Evolutionary conservation across 2,329 filamentous ascomycete species (phyloP).

Genomic region (Ascochyta pisi): DNA sequence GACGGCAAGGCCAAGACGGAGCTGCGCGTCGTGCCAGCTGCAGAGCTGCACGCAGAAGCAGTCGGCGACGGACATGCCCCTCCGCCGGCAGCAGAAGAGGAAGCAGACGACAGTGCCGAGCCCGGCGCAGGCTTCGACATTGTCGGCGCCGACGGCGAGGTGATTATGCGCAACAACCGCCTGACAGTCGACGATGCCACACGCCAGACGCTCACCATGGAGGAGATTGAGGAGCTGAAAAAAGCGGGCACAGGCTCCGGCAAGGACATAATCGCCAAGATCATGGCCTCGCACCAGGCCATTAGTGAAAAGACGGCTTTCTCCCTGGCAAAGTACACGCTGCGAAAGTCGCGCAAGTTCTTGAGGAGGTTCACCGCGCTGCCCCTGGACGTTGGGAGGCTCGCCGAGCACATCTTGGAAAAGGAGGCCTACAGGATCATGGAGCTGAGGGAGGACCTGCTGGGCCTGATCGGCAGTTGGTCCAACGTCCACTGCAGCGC

Average conservation of each 20-base stretch:
- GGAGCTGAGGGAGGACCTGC: constrained; percentile 83
- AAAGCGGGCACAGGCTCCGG: constrained; percentile 77
- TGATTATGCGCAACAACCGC: constrained; percentile 67
- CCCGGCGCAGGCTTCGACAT: constrained; percentile 53
- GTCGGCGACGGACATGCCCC: constrained; percentile 62
- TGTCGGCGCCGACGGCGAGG: constrained; percentile 56
- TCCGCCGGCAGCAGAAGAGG: constrained; percentile 49
- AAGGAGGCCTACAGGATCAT: constrained; percentile 81
- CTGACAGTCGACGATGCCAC: constrained; percentile 68
- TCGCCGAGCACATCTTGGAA: constrained; percentile 81
- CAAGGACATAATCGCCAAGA: constrained; percentile 89
- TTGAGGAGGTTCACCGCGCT: constrained; percentile 84
- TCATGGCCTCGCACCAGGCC: constrained; percentile 86
- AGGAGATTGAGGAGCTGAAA: constrained; percentile 75
- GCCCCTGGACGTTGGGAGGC: constrained; percentile 78
- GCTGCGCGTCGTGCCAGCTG: constrained; percentile 78
- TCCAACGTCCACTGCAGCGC: constrained; percentile 82
- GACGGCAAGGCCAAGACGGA: constrained; percentile 68
- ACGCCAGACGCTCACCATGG: constrained; percentile 76
- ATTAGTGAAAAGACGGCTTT: constrained; percentile 95
- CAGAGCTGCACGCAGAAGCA: constrained; percentile 81
- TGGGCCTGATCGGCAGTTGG: constrained; percentile 85
- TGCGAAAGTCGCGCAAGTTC: constrained; percentile 94
- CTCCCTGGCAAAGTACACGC: constrained; percentile 92
- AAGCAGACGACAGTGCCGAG: constrained; percentile 42